Conservation (phyloP, 345 rosid genomes). For the Camelina hispida region DNA sequence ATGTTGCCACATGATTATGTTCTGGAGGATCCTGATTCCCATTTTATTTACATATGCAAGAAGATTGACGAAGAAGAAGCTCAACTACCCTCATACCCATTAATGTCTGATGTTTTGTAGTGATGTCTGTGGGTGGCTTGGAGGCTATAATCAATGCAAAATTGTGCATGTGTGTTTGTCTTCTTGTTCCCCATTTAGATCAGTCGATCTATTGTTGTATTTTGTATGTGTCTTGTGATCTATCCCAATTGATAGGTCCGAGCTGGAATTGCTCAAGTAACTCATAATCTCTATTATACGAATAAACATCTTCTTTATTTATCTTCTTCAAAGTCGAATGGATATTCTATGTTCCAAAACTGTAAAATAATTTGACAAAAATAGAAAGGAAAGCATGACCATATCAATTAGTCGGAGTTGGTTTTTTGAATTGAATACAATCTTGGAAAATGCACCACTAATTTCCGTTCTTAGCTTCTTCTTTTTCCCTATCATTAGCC, state of each 20-base stretch:
- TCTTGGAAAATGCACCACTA: background rate
- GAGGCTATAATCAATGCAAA: conserved; percentile 7
- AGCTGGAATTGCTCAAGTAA: background rate
- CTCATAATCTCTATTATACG: conserved; percentile 16
- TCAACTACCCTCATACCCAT: conserved; percentile 48
- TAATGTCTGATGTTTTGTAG: conserved; percentile 48
- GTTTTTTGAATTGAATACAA: background rate
- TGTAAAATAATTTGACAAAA: conserved; percentile 1
- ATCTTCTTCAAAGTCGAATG: background rate
- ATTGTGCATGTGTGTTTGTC: conserved; percentile 23
- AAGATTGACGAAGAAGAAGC: conserved; percentile 58
- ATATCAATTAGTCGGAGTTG: background rate
- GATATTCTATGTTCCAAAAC: conserved; percentile 1
- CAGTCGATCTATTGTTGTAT: conserved; percentile 15
- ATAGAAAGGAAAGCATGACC: background rate
- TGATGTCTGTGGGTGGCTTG: conserved; percentile 21
- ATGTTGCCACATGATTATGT: conserved; percentile 67
- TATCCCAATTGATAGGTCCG: conserved; percentile 28
- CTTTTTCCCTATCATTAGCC: background rate
- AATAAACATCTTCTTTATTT: background rate
- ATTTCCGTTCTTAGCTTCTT: background rate
- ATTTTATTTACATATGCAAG: conserved; percentile 81
- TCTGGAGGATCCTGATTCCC: conserved; percentile 90
- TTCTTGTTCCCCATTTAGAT: conserved; percentile 13
- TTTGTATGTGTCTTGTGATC: conserved; percentile 30